Base-by-base conservation (phyloP, 495 filamentous ascomycete genomes). In the Trypethelium eluteriae region DNA sequence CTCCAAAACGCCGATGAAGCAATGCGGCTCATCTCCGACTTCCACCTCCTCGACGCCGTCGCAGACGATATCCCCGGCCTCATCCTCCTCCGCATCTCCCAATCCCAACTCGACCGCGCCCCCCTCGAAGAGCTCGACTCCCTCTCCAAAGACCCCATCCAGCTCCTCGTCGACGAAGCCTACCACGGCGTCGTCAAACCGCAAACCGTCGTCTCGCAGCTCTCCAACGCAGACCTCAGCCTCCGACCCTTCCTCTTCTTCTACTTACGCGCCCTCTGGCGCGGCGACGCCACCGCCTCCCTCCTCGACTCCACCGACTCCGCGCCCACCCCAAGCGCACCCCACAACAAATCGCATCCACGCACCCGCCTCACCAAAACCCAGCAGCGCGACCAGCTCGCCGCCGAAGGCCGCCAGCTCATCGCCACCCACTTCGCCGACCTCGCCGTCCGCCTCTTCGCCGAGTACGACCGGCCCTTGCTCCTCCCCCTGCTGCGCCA, bases 1-100 rank as follows among this genome's bases (percentile, higher is more conserved):
- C 81, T 96, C 11, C 92, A 96, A 73, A 90, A 98, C 80, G 94
- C 90, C 1, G 92, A 97, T 68, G 86, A 88, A 16, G 89, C 91
- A 0, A 93, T 98, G 86, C 77, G 81, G 32, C 77, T 98, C 64
- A 93, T 98, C 68, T 83, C 84, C 65, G 88, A 94, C 35, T 89
- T 88, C 70, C 90, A 92, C 69, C 80, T 98, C 35, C 85, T 96
- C 5, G 91, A 93, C 65, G 87, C 91, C 5, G 84, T 98, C 14
- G 84, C 87, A 3, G 91, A 96, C 70, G 90, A 98, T 70, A 92
- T 98, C 44, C 85, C 91, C 1, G 88, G 90, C 46, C 89, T 98
- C 68, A 89, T 98, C 59, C 82, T 91, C 64, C 84, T 98, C 61
- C 87, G 93, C 2, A 88, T 98, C 3, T 88, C 89, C 2, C 86